Percentiles rank a stretch among this genome's conserved stretches.
phyloP scores from a whole-genome alignment of 768 basidiomycete genomes.

The Pleurotus eryngii region DNA sequence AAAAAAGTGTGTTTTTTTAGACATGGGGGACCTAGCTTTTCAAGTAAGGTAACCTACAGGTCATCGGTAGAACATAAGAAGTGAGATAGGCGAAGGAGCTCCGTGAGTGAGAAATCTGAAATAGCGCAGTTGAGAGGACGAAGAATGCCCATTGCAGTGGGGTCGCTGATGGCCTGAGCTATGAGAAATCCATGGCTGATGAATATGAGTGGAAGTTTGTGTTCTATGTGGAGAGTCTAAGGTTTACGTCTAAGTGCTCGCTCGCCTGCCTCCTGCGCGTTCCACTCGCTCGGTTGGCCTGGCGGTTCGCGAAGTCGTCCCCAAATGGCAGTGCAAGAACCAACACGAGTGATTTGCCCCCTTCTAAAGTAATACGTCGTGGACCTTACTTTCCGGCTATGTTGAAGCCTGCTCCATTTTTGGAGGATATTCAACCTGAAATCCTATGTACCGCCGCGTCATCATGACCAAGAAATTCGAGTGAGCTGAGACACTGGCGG shows the following conservation, averaged over 20 bases:
- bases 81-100: constrained; percentile 66
- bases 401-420: constrained; percentile 80
- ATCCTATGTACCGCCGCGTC: neutral
- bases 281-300: constrained; percentile 40
- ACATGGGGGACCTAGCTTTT: too few relatives aligned
- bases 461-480: neutral
- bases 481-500: too few relatives aligned
- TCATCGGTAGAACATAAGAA: constrained; percentile 53
- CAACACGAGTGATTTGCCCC: constrained; percentile 34
- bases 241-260: constrained; percentile 56
- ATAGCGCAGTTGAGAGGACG: constrained; percentile 60
- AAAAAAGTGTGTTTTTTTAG: too few relatives aligned
- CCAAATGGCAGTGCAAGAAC: too few relatives aligned
- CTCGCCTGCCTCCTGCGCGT: constrained; percentile 51
- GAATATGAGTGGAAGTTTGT: neutral
- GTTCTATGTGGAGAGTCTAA: neutral
- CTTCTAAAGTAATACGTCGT: constrained; percentile 80
- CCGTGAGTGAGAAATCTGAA: constrained; percentile 76
- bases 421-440: constrained; percentile 3
- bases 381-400: constrained; percentile 62
- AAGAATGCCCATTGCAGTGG: constrained; percentile 50
- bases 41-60: constrained; percentile 46
- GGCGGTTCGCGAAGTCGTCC: neutral
- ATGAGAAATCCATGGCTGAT: constrained; percentile 41
- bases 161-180: constrained; percentile 35